Percentiles rank a stretch among this genome's conserved stretches.
Evolutionary conservation across 495 filamentous ascomycete species (phyloP).

Genomic region (Neurospora sublineolata): DNA sequence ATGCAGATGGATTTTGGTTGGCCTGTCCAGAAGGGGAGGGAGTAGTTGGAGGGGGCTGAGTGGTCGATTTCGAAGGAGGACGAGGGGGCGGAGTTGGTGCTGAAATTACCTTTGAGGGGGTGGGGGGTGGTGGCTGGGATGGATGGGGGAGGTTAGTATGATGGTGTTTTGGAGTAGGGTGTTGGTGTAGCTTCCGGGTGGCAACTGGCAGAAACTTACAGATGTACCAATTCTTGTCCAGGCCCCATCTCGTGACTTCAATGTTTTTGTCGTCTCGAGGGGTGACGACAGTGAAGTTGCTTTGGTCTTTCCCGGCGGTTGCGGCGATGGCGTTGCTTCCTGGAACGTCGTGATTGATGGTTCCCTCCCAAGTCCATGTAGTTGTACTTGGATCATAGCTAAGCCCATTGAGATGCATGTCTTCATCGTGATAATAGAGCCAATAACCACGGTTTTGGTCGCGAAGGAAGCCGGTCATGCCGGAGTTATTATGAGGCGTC

Average conservation of each 20-base stretch:
- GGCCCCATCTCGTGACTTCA: slow-evolving; percentile 13
- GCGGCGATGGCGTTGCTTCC: slow-evolving; percentile 14
- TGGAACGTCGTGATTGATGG: slow-evolving; percentile 18
- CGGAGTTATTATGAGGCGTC: slow-evolving; percentile 15
- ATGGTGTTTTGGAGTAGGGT: neutral
- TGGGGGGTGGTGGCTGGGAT: slow-evolving; percentile 20
- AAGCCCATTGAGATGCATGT: slow-evolving; percentile 18
- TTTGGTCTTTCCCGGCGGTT: slow-evolving; percentile 11
- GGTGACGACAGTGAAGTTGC: slow-evolving; percentile 23
- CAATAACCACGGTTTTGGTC: slow-evolving; percentile 21
- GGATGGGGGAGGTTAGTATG: slow-evolving; percentile 2
- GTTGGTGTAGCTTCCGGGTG: neutral
- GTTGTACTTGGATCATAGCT: slow-evolving; percentile 10
- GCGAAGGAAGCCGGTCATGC: slow-evolving; percentile 19
- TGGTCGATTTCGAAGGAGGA: slow-evolving; percentile 14
- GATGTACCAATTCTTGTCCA: slow-evolving; percentile 16
- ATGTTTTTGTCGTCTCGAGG: slow-evolving; percentile 20
- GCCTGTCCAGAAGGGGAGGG: slow-evolving; percentile 21
- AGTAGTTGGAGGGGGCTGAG: slow-evolving; percentile 18
- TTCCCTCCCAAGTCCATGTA: slow-evolving; percentile 14
- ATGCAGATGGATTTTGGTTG: slow-evolving; percentile 15
- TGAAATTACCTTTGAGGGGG: slow-evolving; percentile 11
- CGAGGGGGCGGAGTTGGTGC: slow-evolving; percentile 11
- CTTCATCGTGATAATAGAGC: slow-evolving; percentile 24
- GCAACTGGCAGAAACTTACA: slow-evolving; percentile 8